These are phyloP conservation scores for Aspergillus ruber DNA, from an alignment of 2,329 filamentous ascomycete species.

Conservation along the genomic window DNA sequence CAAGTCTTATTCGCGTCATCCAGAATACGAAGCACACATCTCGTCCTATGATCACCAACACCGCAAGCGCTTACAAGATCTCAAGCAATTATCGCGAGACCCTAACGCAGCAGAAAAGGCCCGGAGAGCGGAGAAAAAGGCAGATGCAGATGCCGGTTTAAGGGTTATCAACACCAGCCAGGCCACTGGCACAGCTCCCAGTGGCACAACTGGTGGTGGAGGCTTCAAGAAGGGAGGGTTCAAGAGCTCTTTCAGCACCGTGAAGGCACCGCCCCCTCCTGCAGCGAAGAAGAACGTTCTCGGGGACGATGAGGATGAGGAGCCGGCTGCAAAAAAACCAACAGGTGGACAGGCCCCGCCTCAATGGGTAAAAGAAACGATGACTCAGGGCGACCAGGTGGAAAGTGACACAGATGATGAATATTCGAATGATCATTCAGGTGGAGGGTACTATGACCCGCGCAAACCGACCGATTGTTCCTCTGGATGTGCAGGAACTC, in stretches of 20 bases:
- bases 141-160: conserved; percentile 37
- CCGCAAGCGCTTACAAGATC: conserved; percentile 57
- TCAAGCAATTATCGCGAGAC: conserved; percentile 41
- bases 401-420: conserved; percentile 67
- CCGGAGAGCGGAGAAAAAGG: conserved; percentile 36
- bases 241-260: conserved; percentile 65
- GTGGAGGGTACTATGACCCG: conserved; percentile 48
- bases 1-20: conserved; percentile 91
- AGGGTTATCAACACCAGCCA: conserved; percentile 29
- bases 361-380: conserved; percentile 3
- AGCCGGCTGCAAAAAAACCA: conserved; percentile 15
- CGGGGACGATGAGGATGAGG: conserved; percentile 36
- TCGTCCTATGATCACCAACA: conserved; percentile 93
- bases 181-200: conserved; percentile 18
- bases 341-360: conserved; percentile 4
- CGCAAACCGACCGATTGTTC: conserved; percentile 46
- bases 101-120: conserved; percentile 39
- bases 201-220: conserved; percentile 16
- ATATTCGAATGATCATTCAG: conserved; percentile 40
- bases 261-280: conserved; percentile 31
- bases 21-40: conserved; percentile 93
- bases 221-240: conserved; percentile 76
- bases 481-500: conserved; percentile 26
- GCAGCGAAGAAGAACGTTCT: conserved; percentile 37
- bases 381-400: conserved; percentile 40